Percentiles rank a stretch among this genome's conserved stretches.
phyloP scores from a whole-genome alignment of 805 yeast species.

The Suhomyces vadensis region DNA sequence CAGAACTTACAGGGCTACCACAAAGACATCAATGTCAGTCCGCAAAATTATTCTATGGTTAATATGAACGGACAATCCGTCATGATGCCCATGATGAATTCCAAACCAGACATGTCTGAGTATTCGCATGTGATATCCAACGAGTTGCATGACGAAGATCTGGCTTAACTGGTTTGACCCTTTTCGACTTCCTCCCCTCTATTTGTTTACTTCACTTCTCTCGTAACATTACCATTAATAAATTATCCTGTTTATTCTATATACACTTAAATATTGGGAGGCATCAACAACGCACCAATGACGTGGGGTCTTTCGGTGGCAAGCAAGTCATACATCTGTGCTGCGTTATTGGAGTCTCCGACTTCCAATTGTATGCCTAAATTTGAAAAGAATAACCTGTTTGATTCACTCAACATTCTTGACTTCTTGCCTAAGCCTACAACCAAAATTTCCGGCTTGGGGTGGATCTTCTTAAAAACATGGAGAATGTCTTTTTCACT shows the following conservation, averaged over 20 bases:
- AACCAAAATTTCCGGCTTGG: conserved; percentile 75
- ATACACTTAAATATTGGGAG: conserved; percentile 54
- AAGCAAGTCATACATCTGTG: conserved; percentile 66
- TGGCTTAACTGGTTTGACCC: conserved; percentile 3
- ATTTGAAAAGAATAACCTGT: conserved; percentile 48
- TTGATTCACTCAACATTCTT: conserved; percentile 60
- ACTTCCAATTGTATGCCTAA: conserved; percentile 73
- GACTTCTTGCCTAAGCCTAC: conserved; percentile 69
- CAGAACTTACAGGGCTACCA: conserved; percentile 3
- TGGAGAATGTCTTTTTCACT: conserved; percentile 41
- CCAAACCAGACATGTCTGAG: conserved; percentile 2
- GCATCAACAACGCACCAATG: conserved; percentile 71
- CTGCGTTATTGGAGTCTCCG: conserved; percentile 64
- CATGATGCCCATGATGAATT: conserved; percentile 12
- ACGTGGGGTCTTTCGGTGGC: conserved; percentile 78
- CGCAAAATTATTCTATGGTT: conserved; percentile 10
- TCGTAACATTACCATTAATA: background rate
- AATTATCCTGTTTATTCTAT: conserved; percentile 1
- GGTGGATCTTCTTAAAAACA: conserved; percentile 58
- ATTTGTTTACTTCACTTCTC: conserved; percentile 4
- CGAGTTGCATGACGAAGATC: conserved; percentile 4
- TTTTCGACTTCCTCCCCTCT: background rate
- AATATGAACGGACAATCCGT: conserved; percentile 13
- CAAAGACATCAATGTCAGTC: conserved; percentile 8
- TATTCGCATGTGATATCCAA: conserved; percentile 3